Conservation (phyloP, 768 basidiomycete species). For the Psilocybe sp. region DNA sequence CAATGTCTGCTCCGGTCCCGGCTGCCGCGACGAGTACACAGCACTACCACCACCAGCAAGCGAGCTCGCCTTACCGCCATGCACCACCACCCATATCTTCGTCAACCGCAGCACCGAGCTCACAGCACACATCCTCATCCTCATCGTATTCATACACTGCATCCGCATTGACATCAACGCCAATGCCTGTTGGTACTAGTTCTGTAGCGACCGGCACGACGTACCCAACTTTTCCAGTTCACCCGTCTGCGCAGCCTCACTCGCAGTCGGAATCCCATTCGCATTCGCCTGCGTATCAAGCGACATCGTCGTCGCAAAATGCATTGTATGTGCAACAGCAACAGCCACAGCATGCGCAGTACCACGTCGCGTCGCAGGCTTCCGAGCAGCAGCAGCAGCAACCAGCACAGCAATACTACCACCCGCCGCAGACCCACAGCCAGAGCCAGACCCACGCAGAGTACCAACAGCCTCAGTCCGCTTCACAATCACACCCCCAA, state of each 20-base stretch:
- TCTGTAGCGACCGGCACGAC: too few species aligned
- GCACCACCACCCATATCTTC: too few species aligned
- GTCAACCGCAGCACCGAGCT: too few species aligned
- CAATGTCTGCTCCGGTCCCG: too few species aligned
- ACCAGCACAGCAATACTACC: conserved; percentile 13
- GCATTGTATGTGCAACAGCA: conserved; percentile 1
- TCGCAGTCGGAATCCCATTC: neutral
- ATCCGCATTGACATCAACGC: too few species aligned
- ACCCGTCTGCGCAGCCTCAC: too few species aligned
- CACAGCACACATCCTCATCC: too few species aligned
- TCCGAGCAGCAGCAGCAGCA: conserved; percentile 9
- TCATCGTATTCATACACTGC: too few species aligned
- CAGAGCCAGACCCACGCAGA: neutral
- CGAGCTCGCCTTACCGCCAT: too few species aligned
- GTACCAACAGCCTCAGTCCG: conserved; percentile 5
- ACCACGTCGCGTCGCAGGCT: neutral
- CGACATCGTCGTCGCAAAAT: conserved; percentile 21
- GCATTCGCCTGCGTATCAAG: neutral
- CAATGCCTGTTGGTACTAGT: too few species aligned
- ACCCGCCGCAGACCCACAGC: conserved; percentile 4
- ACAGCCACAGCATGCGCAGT: conserved; percentile 1
- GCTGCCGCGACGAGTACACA: too few species aligned
- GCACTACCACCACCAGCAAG: neutral
- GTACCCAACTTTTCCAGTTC: too few species aligned
- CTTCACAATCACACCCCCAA: conserved; percentile 6